Percentiles rank a stretch among this genome's conserved stretches.
Conservation (phyloP, 1,139 yeast species). For the Suhomyces anneliseae region DNA sequence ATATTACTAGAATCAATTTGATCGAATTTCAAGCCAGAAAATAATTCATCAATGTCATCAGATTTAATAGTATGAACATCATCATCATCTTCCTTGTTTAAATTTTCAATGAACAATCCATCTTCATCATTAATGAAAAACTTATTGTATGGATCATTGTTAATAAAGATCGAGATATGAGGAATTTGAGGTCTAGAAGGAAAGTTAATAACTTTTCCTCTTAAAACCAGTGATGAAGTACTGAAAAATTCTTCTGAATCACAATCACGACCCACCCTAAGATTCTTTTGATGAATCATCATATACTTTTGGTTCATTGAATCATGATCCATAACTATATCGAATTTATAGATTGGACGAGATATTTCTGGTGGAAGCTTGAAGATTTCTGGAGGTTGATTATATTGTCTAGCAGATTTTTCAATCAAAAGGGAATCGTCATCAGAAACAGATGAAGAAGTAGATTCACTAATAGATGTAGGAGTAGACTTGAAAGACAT, state of each 20-base stretch:
- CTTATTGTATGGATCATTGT: slow-evolving; percentile 32
- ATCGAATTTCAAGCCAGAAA: slow-evolving; percentile 2
- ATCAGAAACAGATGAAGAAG: slow-evolving; percentile 34
- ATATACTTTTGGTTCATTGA: slow-evolving; percentile 36
- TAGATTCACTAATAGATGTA: slow-evolving; percentile 40
- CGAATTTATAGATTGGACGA: slow-evolving; percentile 50
- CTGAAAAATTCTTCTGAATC: too few species aligned
- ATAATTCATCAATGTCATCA: slow-evolving; percentile 5
- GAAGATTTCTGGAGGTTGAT: slow-evolving; percentile 48
- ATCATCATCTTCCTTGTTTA: slow-evolving; percentile 17
- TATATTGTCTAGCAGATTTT: slow-evolving; percentile 3
- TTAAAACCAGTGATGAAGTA: not conserved
- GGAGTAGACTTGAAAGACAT: slow-evolving; percentile 45
- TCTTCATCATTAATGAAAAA: slow-evolving; percentile 34
- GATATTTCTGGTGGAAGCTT: slow-evolving; percentile 47
- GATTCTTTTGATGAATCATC: slow-evolving; percentile 19
- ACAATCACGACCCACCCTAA: slow-evolving; percentile 1
- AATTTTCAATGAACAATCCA: slow-evolving; percentile 15
- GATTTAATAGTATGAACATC: slow-evolving; percentile 2
- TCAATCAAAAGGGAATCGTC: slow-evolving; percentile 19
- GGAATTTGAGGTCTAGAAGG: slow-evolving; percentile 33
- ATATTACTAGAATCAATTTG: slow-evolving; percentile 5
- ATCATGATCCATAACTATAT: slow-evolving; percentile 46
- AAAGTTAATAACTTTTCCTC: slow-evolving; percentile 11
- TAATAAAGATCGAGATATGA: slow-evolving; percentile 35